Evolutionary conservation across 495 filamentous ascomycete genomes (phyloP).

Genomic region (Friedmanniomyces endolithicus): DNA sequence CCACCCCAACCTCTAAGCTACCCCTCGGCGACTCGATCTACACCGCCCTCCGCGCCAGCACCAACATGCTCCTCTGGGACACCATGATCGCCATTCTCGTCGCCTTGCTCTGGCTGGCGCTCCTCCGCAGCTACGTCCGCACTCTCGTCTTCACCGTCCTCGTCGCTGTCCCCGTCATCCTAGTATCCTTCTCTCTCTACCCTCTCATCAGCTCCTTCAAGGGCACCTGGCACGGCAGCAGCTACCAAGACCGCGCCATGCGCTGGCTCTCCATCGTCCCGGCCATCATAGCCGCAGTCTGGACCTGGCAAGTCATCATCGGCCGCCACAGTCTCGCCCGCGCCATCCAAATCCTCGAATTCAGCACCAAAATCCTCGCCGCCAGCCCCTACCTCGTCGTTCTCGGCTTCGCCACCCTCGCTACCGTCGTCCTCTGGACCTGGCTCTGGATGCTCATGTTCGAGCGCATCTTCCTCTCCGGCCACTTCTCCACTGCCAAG

Average conservation of each 20-base stretch:
- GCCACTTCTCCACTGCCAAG: constrained; percentile 47
- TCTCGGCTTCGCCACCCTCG: constrained; percentile 68
- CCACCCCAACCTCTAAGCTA: constrained; percentile 47
- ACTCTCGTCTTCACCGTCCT: constrained; percentile 65
- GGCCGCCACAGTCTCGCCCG: constrained; percentile 67
- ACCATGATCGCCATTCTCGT: constrained; percentile 81
- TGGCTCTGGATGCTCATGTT: constrained; percentile 98
- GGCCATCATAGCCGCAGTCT: constrained; percentile 56
- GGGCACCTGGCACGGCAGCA: constrained; percentile 52
- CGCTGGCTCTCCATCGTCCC: constrained; percentile 73
- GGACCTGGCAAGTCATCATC: constrained; percentile 68
- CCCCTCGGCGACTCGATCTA: constrained; percentile 86
- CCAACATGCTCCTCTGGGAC: constrained; percentile 77
- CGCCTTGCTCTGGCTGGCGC: constrained; percentile 79
- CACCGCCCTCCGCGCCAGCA: constrained; percentile 71
- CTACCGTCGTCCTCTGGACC: constrained; percentile 67
- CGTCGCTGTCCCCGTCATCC: constrained; percentile 69
- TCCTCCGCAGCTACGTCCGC: constrained; percentile 73
- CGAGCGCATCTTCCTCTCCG: constrained; percentile 80
- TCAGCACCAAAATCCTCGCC: constrained; percentile 73
- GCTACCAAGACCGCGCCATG: constrained; percentile 79
- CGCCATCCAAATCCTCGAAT: constrained; percentile 78
- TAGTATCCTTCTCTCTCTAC: constrained; percentile 81
- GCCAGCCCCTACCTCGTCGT: constrained; percentile 73
- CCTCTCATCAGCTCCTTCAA: constrained; percentile 83